Percentiles rank a stretch among this genome's conserved stretches.
phyloP scores from a whole-genome alignment of 2,329 filamentous ascomycete species.

The Cercospora canescens region DNA sequence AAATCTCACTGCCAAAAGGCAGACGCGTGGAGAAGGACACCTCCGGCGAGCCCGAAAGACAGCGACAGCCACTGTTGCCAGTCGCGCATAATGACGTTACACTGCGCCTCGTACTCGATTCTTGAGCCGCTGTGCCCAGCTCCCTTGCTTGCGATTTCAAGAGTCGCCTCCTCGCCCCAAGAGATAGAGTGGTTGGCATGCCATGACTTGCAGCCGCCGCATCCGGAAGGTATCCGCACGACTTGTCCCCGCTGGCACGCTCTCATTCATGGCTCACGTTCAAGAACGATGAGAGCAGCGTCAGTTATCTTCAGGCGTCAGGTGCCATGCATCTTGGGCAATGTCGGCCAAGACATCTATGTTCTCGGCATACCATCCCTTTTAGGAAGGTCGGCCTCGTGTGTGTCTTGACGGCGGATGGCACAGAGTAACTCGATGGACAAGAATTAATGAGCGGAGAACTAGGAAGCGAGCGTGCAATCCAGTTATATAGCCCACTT shows the following conservation, averaged over 20 bases:
- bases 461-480: neutral
- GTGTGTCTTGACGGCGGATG: neutral
- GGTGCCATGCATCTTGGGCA: neutral
- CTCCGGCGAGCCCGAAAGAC: neutral
- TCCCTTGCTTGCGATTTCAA: neutral
- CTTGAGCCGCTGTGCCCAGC: neutral
- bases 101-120: neutral
- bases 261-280: neutral
- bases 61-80: neutral
- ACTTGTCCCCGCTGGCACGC: neutral
- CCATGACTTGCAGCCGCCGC: neutral
- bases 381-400: neutral
- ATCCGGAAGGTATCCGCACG: conserved; percentile 4
- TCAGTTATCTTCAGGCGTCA: neutral
- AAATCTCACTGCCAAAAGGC: too few relatives aligned
- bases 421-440: neutral
- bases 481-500: neutral
- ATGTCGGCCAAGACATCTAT: neutral
- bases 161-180: neutral
- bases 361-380: conserved; percentile 1
- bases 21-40: neutral
- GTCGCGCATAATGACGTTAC: neutral
- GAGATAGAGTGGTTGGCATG: conserved; percentile 2
- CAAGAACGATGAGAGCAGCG: neutral
- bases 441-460: neutral